A percentile compares a stretch with the other conserved stretches of the same genome.
Evolutionary conservation across 352 stramenopile species (phyloP).

Genomic region (Globisporangium sylvaticum): DNA sequence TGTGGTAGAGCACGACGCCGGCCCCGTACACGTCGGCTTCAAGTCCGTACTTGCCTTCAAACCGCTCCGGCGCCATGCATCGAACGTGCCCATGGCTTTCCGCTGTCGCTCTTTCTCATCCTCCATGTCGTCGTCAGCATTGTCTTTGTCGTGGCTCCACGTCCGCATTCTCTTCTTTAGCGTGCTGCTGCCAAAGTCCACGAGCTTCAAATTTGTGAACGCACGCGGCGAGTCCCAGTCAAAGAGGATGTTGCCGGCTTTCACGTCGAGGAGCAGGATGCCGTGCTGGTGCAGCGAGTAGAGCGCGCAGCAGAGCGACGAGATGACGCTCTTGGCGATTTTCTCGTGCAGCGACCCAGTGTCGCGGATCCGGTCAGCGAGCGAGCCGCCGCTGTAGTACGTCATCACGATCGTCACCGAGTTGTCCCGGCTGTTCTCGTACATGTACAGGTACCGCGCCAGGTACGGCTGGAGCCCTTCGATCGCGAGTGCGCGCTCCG

Average conservation of each 20-base stretch:
- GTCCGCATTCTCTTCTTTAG: constrained; percentile 1
- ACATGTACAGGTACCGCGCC: constrained; percentile 53
- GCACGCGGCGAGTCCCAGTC: constrained; percentile 28
- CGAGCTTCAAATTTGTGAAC: constrained; percentile 58
- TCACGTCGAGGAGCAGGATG: constrained; percentile 64
- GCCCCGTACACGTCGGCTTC: constrained; percentile 63
- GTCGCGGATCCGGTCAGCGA: constrained; percentile 42
- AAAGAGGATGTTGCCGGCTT: constrained; percentile 63
- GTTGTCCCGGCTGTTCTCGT: constrained; percentile 43
- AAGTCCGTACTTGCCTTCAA: constrained; percentile 39
- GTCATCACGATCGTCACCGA: constrained; percentile 63
- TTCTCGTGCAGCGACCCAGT: constrained; percentile 29
- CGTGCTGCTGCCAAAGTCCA: constrained; percentile 58
- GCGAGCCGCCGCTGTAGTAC: constrained; percentile 49
- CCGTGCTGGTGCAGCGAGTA: constrained; percentile 43
- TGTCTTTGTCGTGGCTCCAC: constrained; percentile 2
- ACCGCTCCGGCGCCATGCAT: constrained; percentile 65
- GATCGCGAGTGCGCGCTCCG: constrained; percentile 31
- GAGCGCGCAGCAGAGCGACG: constrained; percentile 44
- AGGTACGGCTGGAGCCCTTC: constrained; percentile 39
- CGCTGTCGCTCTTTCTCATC: constrained; percentile 12
- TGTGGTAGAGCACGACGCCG: constrained; percentile 59
- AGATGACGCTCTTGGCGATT: constrained; percentile 32
- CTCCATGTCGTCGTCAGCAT: not conserved
- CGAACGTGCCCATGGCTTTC: constrained; percentile 41